Percentiles rank a stretch among this genome's conserved stretches.
Conservation (phyloP, 176 grass and related monocot genomes). For the Oryza australiensis region DNA sequence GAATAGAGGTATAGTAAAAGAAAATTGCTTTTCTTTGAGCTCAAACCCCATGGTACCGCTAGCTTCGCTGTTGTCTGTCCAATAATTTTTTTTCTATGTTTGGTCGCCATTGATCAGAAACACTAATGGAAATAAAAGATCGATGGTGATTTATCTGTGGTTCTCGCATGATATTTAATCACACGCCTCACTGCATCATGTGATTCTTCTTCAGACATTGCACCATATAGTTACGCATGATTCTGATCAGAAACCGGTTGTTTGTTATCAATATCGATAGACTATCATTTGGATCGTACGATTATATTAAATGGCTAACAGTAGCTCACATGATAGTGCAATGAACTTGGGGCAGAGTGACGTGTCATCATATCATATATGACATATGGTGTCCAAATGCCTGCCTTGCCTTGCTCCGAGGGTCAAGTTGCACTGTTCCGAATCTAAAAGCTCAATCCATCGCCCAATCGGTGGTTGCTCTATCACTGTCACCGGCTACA, state of each 20-base stretch:
- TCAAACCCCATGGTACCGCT: too few species aligned
- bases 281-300: background rate
- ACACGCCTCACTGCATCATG: background rate
- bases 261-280: background rate
- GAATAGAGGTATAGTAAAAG: too few species aligned
- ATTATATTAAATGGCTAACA: background rate
- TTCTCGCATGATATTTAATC: too few species aligned
- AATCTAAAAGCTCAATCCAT: background rate
- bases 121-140: background rate
- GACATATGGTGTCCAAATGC: background rate
- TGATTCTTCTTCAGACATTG: background rate
- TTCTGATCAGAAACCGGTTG: background rate
- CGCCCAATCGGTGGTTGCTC: conserved; percentile 28
- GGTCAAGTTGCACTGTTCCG: background rate
- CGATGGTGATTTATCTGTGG: too few species aligned
- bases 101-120: background rate
- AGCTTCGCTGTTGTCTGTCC: too few species aligned
- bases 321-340: background rate
- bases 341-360: background rate
- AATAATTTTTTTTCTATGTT: background rate
- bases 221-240: background rate
- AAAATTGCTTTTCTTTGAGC: background rate
- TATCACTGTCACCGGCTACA: conserved; percentile 13
- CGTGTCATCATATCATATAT: background rate
- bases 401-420: background rate